These are phyloP conservation scores for Citrus sp. DNA, from an alignment of 345 rosid genomes.

Conservation along the genomic window DNA sequence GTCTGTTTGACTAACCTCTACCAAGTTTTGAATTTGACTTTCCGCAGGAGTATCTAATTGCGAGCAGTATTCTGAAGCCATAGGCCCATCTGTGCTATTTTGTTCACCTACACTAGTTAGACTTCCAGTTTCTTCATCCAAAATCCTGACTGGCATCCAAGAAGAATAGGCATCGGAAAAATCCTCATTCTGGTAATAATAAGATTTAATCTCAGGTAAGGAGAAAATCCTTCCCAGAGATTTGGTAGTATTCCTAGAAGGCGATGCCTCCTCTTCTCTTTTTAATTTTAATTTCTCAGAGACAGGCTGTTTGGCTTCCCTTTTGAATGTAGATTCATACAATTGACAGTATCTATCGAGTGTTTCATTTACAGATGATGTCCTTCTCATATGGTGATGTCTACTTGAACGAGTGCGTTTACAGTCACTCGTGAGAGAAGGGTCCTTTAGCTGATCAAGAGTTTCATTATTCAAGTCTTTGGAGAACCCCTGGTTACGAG, in stretches of 20 bases:
- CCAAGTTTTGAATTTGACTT: slow-evolving; percentile 6
- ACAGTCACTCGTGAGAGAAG: slow-evolving; percentile 2
- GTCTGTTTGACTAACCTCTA: neutral
- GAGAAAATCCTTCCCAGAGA: slow-evolving; percentile 56
- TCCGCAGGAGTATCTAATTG: slow-evolving; percentile 16
- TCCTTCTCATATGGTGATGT: slow-evolving; percentile 29
- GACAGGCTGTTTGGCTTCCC: slow-evolving; percentile 37
- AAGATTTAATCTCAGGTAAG: slow-evolving; percentile 54
- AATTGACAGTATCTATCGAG: slow-evolving; percentile 60
- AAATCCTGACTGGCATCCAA: slow-evolving; percentile 13
- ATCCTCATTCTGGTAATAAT: slow-evolving; percentile 15
- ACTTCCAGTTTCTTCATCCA: slow-evolving; percentile 7
- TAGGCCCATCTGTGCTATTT: slow-evolving; percentile 19
- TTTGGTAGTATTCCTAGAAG: slow-evolving; percentile 21
- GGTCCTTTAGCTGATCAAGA: slow-evolving; percentile 31
- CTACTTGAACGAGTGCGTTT: slow-evolving; percentile 18
- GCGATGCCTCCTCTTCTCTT: slow-evolving; percentile 28
- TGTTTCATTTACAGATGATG: slow-evolving; percentile 57
- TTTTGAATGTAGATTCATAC: slow-evolving; percentile 46
- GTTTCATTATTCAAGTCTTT: slow-evolving; percentile 47
- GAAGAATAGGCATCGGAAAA: slow-evolving; percentile 24
- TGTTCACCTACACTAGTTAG: slow-evolving; percentile 21
- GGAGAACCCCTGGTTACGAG: slow-evolving; percentile 48
- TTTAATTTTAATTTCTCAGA: slow-evolving; percentile 25
- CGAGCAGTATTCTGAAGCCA: slow-evolving; percentile 23